Conservation (phyloP, 2,329 filamentous ascomycete species). For the Penicillium sp. region DNA sequence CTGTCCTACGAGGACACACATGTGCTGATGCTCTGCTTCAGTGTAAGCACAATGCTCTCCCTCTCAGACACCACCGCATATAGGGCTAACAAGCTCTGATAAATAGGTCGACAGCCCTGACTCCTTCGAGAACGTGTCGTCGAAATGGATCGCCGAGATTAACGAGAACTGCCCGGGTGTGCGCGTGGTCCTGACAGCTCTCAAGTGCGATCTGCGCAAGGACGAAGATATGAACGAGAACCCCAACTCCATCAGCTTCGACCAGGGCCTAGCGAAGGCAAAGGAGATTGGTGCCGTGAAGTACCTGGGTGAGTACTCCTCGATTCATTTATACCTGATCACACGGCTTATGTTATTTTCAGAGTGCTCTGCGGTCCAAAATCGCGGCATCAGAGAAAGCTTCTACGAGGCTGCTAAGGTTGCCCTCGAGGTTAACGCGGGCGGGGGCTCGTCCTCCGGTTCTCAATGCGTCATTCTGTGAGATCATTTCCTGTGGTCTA, state of each 20-base stretch:
- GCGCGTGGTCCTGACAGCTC: slow-evolving; percentile 88
- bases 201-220: slow-evolving; percentile 96
- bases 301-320: slow-evolving; percentile 66
- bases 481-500: neutral
- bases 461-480: slow-evolving; percentile 40
- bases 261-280: slow-evolving; percentile 86
- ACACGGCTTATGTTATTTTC: neutral
- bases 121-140: slow-evolving; percentile 96
- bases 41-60: slow-evolving; percentile 50
- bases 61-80: neutral
- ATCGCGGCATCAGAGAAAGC: slow-evolving; percentile 95
- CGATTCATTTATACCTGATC: neutral
- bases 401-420: slow-evolving; percentile 97
- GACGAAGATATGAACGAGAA: slow-evolving; percentile 70
- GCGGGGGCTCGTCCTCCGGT: slow-evolving; percentile 34
- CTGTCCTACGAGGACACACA: slow-evolving; percentile 98
- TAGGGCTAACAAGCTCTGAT: neutral
- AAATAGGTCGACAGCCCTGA: slow-evolving; percentile 81
- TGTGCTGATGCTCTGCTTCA: slow-evolving; percentile 98
- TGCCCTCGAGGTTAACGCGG: slow-evolving; percentile 61
- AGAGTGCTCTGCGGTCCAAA: slow-evolving; percentile 98
- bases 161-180: slow-evolving; percentile 96
- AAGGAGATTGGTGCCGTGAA: slow-evolving; percentile 87
- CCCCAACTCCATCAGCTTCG: slow-evolving; percentile 71
- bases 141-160: slow-evolving; percentile 98